Base-by-base conservation (phyloP, 148 eudicot genomes). In the Cornus florida region DNA sequence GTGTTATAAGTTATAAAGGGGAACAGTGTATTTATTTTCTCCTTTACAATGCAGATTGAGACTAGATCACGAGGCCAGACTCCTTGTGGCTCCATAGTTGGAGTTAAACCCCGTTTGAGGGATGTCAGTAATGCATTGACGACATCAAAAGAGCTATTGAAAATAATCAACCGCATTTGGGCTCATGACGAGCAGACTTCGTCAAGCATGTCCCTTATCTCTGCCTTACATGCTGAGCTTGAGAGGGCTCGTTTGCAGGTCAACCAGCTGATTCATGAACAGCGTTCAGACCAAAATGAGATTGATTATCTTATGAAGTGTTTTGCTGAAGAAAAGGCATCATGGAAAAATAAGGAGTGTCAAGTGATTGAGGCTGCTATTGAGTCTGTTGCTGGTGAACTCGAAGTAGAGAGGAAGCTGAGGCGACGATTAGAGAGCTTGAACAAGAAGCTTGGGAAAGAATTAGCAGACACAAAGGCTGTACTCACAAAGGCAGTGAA, bases 141-240 rank as follows among this genome's bases (percentile, higher is more conserved):
- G 28, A 96, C 97, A 75, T 96, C 99, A 22, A 96, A 92, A 83
- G 99, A 92, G 88, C 91, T 96, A 17, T 86, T 96, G 53, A 93
- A 89, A 80, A 96, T 96, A 66, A 88, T 91, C 77, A 89, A 79
- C 83, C 95, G 99, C 3, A 82, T 96, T 50, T 87, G 94, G 94
- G 90, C 87, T 20, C 91, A 80, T 46, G 93, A 89, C 64, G 90
- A 87, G 73, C 90, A 82, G 41, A 92, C 98, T 72, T 89, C 98
- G 74, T 91, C 99, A 9, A 91, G 92, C 87, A 81, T 82, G 77
- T 92, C 99, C 24, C 90, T 96, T 38, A 84, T 92, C 79, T 93
- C 97, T 23, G 99, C 98, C 82, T 86, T 96, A 65, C 95, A 96
- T 53, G 24, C 91, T 14, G 99, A 96, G 97, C 97, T 96, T 20